phyloP scores from a whole-genome alignment of 495 filamentous ascomycete species.

The Astrothelium macrocarpum region DNA sequence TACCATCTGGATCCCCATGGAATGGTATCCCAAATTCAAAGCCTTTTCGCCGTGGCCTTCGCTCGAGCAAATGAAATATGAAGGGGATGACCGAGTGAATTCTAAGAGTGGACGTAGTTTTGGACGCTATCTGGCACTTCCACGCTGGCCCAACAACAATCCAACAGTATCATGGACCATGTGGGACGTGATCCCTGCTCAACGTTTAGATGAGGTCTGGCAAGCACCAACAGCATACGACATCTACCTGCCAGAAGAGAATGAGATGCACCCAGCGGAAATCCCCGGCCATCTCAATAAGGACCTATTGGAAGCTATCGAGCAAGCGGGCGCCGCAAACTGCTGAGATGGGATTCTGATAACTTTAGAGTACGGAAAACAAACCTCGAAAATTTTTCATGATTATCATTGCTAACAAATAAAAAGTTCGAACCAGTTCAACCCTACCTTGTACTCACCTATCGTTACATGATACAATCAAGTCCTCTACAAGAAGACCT shows the following conservation, averaged over 20 bases:
- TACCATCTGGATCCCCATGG: constrained; percentile 14
- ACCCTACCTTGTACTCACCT: neutral
- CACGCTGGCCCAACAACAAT: constrained; percentile 12
- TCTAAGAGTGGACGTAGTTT: constrained; percentile 14
- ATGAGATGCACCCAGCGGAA: constrained; percentile 5
- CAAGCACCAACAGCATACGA: neutral
- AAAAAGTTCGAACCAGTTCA: neutral
- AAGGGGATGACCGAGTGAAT: constrained; percentile 18
- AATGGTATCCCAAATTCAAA: neutral
- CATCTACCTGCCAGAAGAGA: neutral
- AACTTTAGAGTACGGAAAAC: neutral
- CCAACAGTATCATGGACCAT: constrained; percentile 18
- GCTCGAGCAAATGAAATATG: constrained; percentile 19
- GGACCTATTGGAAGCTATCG: neutral
- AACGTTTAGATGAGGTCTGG: neutral
- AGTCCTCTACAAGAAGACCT: neutral
- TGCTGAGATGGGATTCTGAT: neutral
- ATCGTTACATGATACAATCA: neutral
- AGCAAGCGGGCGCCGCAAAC: neutral
- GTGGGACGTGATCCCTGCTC: constrained; percentile 5
- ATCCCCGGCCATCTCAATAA: neutral
- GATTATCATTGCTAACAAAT: neutral
- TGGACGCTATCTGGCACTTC: constrained; percentile 18
- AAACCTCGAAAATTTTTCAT: neutral
- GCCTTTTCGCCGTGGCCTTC: constrained; percentile 19